Percentiles rank a stretch among this genome's conserved stretches.
Conservation (phyloP, 2,329 filamentous ascomycete species). For the Podosphaera leucotricha region DNA sequence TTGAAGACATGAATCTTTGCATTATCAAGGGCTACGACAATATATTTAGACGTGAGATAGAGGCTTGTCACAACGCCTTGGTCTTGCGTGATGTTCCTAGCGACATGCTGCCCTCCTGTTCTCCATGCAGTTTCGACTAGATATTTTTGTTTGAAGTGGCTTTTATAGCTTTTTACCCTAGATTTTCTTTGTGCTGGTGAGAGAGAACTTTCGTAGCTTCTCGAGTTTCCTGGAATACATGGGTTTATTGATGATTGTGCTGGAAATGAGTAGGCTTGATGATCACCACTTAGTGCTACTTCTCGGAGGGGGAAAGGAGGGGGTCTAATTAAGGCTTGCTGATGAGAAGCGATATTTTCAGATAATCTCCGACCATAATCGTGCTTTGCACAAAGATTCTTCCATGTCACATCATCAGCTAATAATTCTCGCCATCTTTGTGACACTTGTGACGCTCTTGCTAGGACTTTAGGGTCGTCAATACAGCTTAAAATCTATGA, state of each 20-base stretch:
- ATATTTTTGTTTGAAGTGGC: constrained; percentile 93
- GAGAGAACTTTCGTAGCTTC: constrained; percentile 30
- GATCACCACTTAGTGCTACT: constrained; percentile 4
- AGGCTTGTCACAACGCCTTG: constrained; percentile 92
- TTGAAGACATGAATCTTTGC: constrained; percentile 98
- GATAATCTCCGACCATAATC: constrained; percentile 48
- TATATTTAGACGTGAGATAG: constrained; percentile 85
- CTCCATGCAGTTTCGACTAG: constrained; percentile 95
- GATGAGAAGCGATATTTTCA: constrained; percentile 9
- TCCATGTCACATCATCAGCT: constrained; percentile 95
- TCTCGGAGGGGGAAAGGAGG: constrained; percentile 10
- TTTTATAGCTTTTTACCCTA: constrained; percentile 67
- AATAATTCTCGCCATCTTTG: constrained; percentile 79
- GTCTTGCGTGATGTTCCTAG: constrained; percentile 80
- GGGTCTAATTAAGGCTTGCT: constrained; percentile 9
- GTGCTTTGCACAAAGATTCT: constrained; percentile 87
- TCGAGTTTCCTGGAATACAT: constrained; percentile 14
- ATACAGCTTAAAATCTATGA: constrained; percentile 77
- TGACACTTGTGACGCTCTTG: constrained; percentile 88
- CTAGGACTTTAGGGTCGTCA: constrained; percentile 84
- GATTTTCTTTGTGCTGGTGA: constrained; percentile 23
- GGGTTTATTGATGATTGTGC: constrained; percentile 20
- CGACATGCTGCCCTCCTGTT: constrained; percentile 63
- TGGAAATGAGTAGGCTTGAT: constrained; percentile 21
- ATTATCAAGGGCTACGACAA: constrained; percentile 92